Percentiles rank a stretch among this genome's conserved stretches.
Evolutionary conservation across 2,329 filamentous ascomycete species (phyloP).

Genomic region (Gliomastix tumulicola): DNA sequence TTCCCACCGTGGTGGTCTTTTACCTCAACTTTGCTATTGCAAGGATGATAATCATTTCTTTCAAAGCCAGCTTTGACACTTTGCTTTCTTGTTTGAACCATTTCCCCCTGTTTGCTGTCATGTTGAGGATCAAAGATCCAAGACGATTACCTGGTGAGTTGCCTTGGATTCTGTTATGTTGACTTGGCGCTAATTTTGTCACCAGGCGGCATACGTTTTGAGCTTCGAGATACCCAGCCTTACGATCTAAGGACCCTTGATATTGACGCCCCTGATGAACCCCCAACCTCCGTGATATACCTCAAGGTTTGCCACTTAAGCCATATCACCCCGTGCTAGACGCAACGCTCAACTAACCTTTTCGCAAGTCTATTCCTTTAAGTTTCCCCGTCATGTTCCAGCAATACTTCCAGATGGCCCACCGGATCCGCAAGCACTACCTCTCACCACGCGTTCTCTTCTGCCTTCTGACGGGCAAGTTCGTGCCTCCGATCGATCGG

Average conservation of each 20-base stretch:
- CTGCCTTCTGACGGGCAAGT: constrained; percentile 81
- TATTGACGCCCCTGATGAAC: constrained; percentile 30
- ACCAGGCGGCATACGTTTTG: constrained; percentile 69
- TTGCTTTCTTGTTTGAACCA: constrained; percentile 91
- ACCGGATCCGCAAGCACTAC: constrained; percentile 92
- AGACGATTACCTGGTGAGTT: constrained; percentile 70
- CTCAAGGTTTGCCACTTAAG: constrained; percentile 60
- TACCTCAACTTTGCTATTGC: constrained; percentile 94
- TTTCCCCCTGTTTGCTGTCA: constrained; percentile 93
- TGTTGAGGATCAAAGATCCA: constrained; percentile 92
- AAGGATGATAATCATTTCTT: constrained; percentile 86
- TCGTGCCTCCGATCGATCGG: constrained; percentile 90
- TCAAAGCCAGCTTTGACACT: constrained; percentile 89
- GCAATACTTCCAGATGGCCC: constrained; percentile 92
- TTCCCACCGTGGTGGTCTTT: constrained; percentile 93
- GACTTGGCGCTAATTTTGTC: constrained; percentile 4
- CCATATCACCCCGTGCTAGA: not conserved
- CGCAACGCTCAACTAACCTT: not conserved
- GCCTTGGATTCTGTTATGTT: not conserved
- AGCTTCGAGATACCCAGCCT: constrained; percentile 68
- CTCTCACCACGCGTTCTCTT: constrained; percentile 82
- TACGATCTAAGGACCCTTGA: constrained; percentile 32
- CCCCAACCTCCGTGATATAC: constrained; percentile 74
- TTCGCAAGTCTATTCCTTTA: constrained; percentile 84
- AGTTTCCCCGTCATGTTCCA: constrained; percentile 92